Evolutionary conservation across 2,329 filamentous ascomycete genomes (phyloP), one percentile per base, ranked within the genome.

Genomic region (Rhynchosporium agropyri): DNA sequence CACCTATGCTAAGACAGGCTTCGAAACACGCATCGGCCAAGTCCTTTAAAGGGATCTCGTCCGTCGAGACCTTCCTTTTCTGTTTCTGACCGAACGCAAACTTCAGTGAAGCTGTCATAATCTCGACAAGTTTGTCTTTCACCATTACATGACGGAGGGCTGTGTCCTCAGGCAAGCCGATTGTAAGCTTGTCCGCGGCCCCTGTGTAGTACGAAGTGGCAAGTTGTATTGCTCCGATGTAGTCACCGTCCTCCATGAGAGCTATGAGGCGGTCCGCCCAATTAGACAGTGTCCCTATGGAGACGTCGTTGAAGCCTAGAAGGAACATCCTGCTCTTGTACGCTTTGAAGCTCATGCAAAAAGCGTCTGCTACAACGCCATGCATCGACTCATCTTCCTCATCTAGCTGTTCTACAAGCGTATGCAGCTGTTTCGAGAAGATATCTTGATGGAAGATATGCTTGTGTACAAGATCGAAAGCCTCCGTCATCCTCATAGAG

Each of bases 221-320:
- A 63, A 99, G 82, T 67, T 89, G 85, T 64, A 99, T 97, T 1
- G 95, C 93, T 12, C 87, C 90, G 67, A 99, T 90, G 72, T 96
- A 97, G 76, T 98, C 92, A n/a, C 95, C 95, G 62, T 92, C 86
- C 74, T 98, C 93, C 91, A 99, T 97, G 69, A 98, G 81, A 0
- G 94, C 93, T 68, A 97, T 87, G 20, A 99, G 80, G 46, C 95
- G 84, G 76, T 99, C 95, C 2, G 95, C 94, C 95, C 95, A 99
- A 70, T 99, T 99, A 0, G 95, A 98, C 40, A 99, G 78, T 4
- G 90, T 90, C 1, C 95, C 95, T 54, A 98, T 91, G 0, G 92
- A 91, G 46, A 97, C 81, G 73, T 98, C 94, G 72, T 94, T 95
- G 78, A 94, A 93, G n/a, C 95, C 93, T 8, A 99, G 81, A 3